These are phyloP conservation scores for Saussurea involucrata DNA, from an alignment of 129 eudicot genomes.

Conservation along the genomic window DNA sequence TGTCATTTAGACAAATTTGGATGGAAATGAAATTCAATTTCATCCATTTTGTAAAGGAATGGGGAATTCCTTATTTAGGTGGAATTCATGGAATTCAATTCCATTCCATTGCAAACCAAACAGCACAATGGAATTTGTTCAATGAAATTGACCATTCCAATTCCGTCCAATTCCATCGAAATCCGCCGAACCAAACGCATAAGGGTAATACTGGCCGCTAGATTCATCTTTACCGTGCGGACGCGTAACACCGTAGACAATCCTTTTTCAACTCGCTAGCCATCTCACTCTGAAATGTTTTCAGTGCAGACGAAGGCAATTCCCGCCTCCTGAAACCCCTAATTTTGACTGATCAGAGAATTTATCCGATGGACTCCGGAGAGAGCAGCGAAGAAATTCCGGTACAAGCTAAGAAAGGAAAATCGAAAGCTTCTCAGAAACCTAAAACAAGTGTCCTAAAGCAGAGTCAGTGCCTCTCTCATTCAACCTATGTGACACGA, in stretches of 20 bases:
- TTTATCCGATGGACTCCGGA: constrained; percentile 45
- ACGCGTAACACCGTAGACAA: not conserved
- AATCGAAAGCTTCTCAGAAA: constrained; percentile 61
- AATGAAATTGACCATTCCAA: no score
- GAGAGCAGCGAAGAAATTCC: constrained; percentile 81
- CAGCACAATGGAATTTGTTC: no score
- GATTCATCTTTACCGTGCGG: not conserved
- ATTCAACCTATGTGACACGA: not conserved
- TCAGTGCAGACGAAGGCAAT: constrained; percentile 4
- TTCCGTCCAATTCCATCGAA: no score
- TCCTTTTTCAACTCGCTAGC: not conserved
- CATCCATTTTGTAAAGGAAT: no score
- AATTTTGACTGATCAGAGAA: constrained; percentile 14
- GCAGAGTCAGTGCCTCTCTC: constrained; percentile 59
- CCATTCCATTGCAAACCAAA: no score
- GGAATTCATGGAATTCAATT: no score
- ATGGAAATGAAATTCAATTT: no score
- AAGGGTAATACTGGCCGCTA: not conserved
- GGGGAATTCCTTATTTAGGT: no score
- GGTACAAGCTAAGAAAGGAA: constrained; percentile 50
- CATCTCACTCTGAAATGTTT: not conserved
- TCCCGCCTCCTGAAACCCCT: constrained; percentile 31
- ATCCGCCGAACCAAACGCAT: no score
- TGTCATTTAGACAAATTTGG: no score
- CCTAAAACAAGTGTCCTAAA: constrained; percentile 71